Evolutionary conservation across 2,329 filamentous ascomycete genomes (phyloP), one percentile per base, ranked within the genome.

Genomic region (Magnaporthiopsis incrustans): DNA sequence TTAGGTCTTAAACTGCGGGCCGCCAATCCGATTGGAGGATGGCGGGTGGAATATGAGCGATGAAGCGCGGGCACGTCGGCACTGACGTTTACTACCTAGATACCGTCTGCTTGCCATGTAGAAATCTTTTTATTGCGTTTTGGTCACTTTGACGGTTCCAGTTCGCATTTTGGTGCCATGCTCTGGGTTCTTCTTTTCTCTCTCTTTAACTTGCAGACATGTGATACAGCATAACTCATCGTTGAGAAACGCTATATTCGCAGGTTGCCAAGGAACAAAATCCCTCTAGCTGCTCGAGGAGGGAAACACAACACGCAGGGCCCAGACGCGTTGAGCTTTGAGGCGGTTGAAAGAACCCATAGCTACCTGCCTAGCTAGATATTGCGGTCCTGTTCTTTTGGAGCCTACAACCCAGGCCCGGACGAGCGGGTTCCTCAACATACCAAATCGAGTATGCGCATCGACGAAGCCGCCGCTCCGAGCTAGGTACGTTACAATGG

Each of bases 61-160:
- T 53, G 60, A 44, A 50, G 38, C 35, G 50, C 50, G 60, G 50
- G 60, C 25, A 61, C 38, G 60, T 50, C 60, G 33, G 25, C 33
- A 61, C 38, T 61, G 60, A 26, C 60, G 60, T 61, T 53, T 38
- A 38, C 50, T 61, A 30, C 30, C 30, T 30, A 61, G 60, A 61
- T 61, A 61, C 60, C 38, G 50, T 61, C 60, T 61, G 60, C 25
- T 61, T 61, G 60, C 38, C 60, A 50, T 61, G 60, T 61, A 61
- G 60, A 61, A 61, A 38, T 61, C 22, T 61, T 44, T 44, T 61
- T 61, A 61, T 61, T 38, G 50, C 38, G 35, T 27, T 38, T 61
- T 61, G 35, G 56, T 53, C 38, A 44, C 18, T 53, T 53, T 18
- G 18, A 15, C 12, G 14, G 38, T 44, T 18, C 15, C 1, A 14